Evolutionary conservation across 768 basidiomycete species (phyloP).

Genomic region (Mycena polygramma): DNA sequence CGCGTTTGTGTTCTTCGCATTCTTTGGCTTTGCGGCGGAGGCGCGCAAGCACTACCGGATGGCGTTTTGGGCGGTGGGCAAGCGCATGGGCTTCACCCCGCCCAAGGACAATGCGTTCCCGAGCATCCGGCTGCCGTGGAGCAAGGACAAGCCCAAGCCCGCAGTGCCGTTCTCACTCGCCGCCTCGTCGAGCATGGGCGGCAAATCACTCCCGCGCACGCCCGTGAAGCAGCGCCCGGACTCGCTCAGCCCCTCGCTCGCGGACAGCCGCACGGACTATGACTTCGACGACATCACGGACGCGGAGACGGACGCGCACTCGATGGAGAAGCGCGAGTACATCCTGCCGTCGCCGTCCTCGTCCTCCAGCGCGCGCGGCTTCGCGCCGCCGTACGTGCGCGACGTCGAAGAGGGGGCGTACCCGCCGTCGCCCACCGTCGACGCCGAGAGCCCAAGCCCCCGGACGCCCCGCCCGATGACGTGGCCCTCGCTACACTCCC

Average conservation of each 20-base stretch:
- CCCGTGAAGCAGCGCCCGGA: conserved; percentile 12
- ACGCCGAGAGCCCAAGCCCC: background rate
- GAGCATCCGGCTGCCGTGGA: conserved; percentile 5
- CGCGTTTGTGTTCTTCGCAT: conserved; percentile 64
- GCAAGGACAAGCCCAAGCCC: background rate
- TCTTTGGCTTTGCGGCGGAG: conserved; percentile 71
- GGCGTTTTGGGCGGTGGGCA: conserved; percentile 16
- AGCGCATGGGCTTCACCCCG: conserved; percentile 3
- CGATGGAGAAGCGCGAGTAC: background rate
- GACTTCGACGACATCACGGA: conserved; percentile 5
- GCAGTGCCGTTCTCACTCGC: background rate
- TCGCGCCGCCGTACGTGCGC: conserved; percentile 9
- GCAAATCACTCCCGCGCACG: background rate
- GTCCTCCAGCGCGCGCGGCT: background rate
- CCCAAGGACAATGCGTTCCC: conserved; percentile 13
- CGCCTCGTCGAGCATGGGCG: background rate
- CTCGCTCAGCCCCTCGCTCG: no score
- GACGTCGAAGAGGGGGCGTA: conserved; percentile 13
- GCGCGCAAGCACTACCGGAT: conserved; percentile 58
- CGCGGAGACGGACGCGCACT: conserved; percentile 1
- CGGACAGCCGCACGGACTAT: background rate
- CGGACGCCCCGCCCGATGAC: conserved; percentile 2
- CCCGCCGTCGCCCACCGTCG: no score
- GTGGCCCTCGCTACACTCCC: background rate
- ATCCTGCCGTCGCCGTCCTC: background rate